These are phyloP conservation scores for Daldinia sp. DNA, from an alignment of 2,329 filamentous ascomycete genomes.

Conservation along the genomic window DNA sequence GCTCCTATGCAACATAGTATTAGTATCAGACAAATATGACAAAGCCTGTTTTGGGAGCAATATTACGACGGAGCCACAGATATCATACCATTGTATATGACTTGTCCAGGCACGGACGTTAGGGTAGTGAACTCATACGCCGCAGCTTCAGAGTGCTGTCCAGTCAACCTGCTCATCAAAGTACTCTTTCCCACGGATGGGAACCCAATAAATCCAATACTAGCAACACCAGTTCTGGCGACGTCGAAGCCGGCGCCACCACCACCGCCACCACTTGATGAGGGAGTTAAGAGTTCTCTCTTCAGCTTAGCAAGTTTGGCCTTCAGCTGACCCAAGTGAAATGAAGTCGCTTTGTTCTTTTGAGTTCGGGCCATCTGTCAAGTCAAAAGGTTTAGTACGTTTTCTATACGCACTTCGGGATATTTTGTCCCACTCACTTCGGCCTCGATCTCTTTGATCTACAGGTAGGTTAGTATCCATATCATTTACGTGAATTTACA, in stretches of 20 bases:
- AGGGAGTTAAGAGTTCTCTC: slow-evolving; percentile 90
- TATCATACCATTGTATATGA: slow-evolving; percentile 82
- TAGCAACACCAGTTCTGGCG: slow-evolving; percentile 95
- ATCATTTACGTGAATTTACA: slow-evolving; percentile 30
- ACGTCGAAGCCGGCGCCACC: slow-evolving; percentile 95
- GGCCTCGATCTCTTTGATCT: slow-evolving; percentile 97
- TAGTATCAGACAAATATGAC: slow-evolving; percentile 16
- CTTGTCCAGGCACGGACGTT: slow-evolving; percentile 96
- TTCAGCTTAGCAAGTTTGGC: slow-evolving; percentile 98
- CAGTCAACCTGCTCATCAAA: slow-evolving; percentile 92
- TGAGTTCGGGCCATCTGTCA: slow-evolving; percentile 91
- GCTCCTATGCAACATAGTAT: slow-evolving; percentile 65
- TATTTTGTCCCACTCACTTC: slow-evolving; percentile 72
- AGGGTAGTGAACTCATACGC: slow-evolving; percentile 99
- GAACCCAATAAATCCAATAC: slow-evolving; percentile 97
- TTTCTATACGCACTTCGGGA: slow-evolving; percentile 14
- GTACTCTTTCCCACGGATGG: slow-evolving; percentile 99
- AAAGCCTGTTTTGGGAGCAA: not conserved
- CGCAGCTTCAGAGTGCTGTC: slow-evolving; percentile 95
- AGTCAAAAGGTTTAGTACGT: slow-evolving; percentile 40
- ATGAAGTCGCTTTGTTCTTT: slow-evolving; percentile 96
- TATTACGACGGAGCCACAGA: slow-evolving; percentile 23
- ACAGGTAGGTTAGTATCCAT: slow-evolving; percentile 53
- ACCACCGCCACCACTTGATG: slow-evolving; percentile 82
- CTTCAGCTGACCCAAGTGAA: slow-evolving; percentile 95